Base-by-base conservation (phyloP, 495 filamentous ascomycete species). In the Collariella sp. region DNA sequence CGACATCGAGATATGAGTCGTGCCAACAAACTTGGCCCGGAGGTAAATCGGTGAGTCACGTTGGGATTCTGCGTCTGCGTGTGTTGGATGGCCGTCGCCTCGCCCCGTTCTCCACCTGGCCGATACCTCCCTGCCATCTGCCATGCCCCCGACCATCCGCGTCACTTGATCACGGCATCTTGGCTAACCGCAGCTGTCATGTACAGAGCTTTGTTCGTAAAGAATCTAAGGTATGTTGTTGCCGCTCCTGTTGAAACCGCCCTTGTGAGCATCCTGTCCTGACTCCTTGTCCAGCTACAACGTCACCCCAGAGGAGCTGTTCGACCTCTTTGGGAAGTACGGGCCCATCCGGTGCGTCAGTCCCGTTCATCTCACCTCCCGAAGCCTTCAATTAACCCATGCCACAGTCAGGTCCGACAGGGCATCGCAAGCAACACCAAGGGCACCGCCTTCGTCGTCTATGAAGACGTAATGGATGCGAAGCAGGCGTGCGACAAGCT, bases 401-500 rank as follows among this genome's bases (percentile, higher is more conserved):
- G 24, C 35, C 54, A 34, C 62, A 97, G 93, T 58, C 93, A 97
- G 86, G 93, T 98, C 65, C 91, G 93, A 66, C 91, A 96, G 74
- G 93, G 93, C 62, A 97, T 96, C 64, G 89, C 91, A 55, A 90
- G 83, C 73, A 94, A 94, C 68, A 96, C 93, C 60, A 98, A 97
- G 71, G 93, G 93, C 64, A 98, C 93, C 24, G 91, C 89, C 63
- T 98, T 95, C 75, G 94, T 98, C 45, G 93, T 98, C 68, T 98
- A 94, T 76, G 94, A 97, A 70, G 94, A 98, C 76, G 94, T 96
- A 23, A 89, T 96, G 83, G 93, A 98, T 79, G 91, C 93, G 57
- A 98, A 98, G 75, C 82, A 86, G 72, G 94, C 93, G 63, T 96
- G 94, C 77, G 93, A 98, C 79, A 96, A 96, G 78, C 78, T 98